phyloP scores from a whole-genome alignment of 1,284 basidiomycete genomes.

The Trichosporon sp. region DNA sequence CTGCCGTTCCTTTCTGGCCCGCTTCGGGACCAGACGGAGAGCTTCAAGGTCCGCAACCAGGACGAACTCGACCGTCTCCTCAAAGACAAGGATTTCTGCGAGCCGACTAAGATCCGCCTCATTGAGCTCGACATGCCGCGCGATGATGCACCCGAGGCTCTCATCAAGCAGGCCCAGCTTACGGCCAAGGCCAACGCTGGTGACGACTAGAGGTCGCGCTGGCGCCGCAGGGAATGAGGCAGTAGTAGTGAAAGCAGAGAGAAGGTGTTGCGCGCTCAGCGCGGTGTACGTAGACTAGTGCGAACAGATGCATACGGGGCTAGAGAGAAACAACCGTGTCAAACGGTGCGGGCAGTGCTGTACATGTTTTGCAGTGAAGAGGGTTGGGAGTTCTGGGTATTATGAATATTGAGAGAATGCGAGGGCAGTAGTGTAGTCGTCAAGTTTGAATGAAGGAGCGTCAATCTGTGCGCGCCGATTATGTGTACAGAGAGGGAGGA shows the following conservation, averaged over 20 bases:
- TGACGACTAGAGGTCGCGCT: neutral
- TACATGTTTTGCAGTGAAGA: neutral
- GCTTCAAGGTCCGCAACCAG: constrained; percentile 48
- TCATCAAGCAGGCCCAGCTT: constrained; percentile 54
- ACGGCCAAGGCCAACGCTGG: neutral
- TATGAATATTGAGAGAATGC: neutral
- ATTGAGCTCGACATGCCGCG: constrained; percentile 57
- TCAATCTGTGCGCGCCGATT: neutral
- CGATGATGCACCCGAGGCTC: constrained; percentile 49
- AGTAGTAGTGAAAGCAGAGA: too few species aligned
- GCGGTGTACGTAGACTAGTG: constrained; percentile 1
- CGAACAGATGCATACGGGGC: constrained; percentile 14
- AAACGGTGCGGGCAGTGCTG: constrained; percentile 14
- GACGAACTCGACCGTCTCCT: constrained; percentile 63
- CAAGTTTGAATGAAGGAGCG: neutral
- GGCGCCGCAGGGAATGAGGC: too few species aligned
- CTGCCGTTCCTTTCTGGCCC: constrained; percentile 51
- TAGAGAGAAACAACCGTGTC: constrained; percentile 12
- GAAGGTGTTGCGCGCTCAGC: too few species aligned
- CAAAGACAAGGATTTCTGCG: constrained; percentile 48
- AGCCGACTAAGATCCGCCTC: constrained; percentile 50
- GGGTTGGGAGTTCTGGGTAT: neutral
- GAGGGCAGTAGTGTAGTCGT: neutral
- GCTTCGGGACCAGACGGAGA: constrained; percentile 35
- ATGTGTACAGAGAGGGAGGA: neutral